phyloP scores from a whole-genome alignment of 805 yeast genomes.

The Starmerella floricola region DNA sequence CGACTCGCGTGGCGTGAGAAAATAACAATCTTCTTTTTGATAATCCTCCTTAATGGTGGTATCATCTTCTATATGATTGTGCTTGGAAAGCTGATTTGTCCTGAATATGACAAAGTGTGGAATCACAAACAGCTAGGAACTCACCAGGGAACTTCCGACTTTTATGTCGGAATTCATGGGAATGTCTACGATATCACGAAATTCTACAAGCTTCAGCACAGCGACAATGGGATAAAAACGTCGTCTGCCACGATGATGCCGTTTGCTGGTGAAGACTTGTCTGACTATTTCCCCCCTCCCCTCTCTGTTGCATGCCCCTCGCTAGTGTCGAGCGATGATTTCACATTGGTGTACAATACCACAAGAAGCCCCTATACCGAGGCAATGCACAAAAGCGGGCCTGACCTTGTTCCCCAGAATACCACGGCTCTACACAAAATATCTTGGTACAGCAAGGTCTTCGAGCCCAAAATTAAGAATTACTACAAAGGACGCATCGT shows the following conservation, averaged over 20 bases:
- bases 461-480: conserved; percentile 28
- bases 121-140: conserved; percentile 27
- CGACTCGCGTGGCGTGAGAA: conserved; percentile 37
- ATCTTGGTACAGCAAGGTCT: conserved; percentile 30
- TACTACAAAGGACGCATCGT: conserved; percentile 32
- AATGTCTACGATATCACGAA: conserved; percentile 33
- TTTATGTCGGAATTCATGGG: conserved; percentile 32
- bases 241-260: conserved; percentile 27
- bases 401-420: conserved; percentile 22
- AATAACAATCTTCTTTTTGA: conserved; percentile 29
- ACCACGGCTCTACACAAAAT: conserved; percentile 28
- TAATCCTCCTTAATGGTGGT: conserved; percentile 29
- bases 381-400: conserved; percentile 30
- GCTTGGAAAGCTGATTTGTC: conserved; percentile 31
- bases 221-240: conserved; percentile 30
- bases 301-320: conserved; percentile 32
- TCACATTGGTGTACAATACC: conserved; percentile 26
- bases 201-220: conserved; percentile 33
- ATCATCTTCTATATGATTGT: conserved; percentile 35
- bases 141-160: conserved; percentile 31
- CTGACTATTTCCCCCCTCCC: conserved; percentile 34
- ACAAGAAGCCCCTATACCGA: conserved; percentile 24
- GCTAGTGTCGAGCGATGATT: conserved; percentile 27
- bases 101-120: conserved; percentile 34
- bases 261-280: conserved; percentile 32